Evolutionary conservation across 202 grass and related monocot genomes (phyloP).

Genomic region (Cymbopogon flexuosus): DNA sequence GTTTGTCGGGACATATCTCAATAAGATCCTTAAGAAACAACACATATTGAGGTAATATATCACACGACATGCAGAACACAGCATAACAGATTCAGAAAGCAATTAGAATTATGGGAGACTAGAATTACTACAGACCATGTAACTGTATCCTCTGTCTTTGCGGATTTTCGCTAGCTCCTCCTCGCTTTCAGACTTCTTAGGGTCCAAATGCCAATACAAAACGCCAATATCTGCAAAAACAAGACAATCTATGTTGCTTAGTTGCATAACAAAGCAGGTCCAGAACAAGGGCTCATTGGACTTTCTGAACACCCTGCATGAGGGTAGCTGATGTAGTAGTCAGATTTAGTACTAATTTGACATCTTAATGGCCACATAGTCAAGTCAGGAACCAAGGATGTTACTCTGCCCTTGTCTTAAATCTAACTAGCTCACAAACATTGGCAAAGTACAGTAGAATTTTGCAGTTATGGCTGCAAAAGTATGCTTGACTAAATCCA

Average conservation of each 20-base stretch:
- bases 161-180: constrained; percentile 71
- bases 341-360: not conserved
- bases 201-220: constrained; percentile 82
- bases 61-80: not conserved
- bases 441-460: not conserved
- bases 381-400: not conserved
- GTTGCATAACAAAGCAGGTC: not conserved
- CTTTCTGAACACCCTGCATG: not conserved
- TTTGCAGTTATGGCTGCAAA: not conserved
- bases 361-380: not conserved
- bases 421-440: not conserved
- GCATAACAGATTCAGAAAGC: not conserved
- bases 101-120: not conserved
- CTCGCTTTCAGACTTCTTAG: constrained; percentile 63
- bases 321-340: not conserved
- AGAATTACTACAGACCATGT: constrained; percentile 52
- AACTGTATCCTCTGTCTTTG: constrained; percentile 78
- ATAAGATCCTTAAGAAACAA: constrained; percentile 59
- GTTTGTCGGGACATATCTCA: constrained; percentile 69
- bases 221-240: constrained; percentile 70
- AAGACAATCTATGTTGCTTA: not conserved
- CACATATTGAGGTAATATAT: constrained; percentile 20
- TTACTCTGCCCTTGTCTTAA: not conserved
- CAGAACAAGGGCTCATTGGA: not conserved
- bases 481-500: not conserved